Base-by-base conservation (phyloP, 202 grass and related monocot genomes). In the Miscanthus sacchariflorus region DNA sequence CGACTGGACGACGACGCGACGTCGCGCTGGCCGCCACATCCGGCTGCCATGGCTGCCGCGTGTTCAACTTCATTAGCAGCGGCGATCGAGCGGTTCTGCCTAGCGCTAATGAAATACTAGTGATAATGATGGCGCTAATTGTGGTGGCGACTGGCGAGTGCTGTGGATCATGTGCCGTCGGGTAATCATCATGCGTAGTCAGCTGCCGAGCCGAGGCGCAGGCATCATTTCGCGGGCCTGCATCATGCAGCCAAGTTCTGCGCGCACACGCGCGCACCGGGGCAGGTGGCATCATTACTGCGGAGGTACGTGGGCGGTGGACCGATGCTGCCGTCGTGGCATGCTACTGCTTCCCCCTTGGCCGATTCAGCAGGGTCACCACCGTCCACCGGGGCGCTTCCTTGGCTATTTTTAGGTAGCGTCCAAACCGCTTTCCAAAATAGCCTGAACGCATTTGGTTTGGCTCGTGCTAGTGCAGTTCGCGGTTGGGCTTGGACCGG, bases 221-320 rank as follows among this genome's bases (percentile, higher is more conserved):
- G 65, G 63, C 38, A 86, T 76, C 46, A 85, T 74, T 70, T n/a
- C 69, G 2, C 2, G 30, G 33, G 18, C 52, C 11, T 15, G 70
- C 78, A 90, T 86, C 77, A 90, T 77, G 48, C 88, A 70, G 85
- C 74, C 88, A 90, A 78, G 83, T 82, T 90, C 54, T 24, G 67
- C 3, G 24, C 28, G 28, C 28, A 30, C 28, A 81, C 78, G 40
- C 77, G 77, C 77, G 77, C 71, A 25, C 19, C 63, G 80, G 80
- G 14, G 83, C 70, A 63, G 78, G 15, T 50, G 33, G 50, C 42
- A 82, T 81, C 14, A 82, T 86, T 70, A 7, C 61, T 8, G 74
- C 27, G 12, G 24, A 23, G 40, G 39, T 36, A 9, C 70, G 45
- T 0, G 5, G 78, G 23, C 39, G 10, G 69, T n/a, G 2, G 18